Conservation (phyloP, 1,284 basidiomycete species). For the Termitomyces sp. region DNA sequence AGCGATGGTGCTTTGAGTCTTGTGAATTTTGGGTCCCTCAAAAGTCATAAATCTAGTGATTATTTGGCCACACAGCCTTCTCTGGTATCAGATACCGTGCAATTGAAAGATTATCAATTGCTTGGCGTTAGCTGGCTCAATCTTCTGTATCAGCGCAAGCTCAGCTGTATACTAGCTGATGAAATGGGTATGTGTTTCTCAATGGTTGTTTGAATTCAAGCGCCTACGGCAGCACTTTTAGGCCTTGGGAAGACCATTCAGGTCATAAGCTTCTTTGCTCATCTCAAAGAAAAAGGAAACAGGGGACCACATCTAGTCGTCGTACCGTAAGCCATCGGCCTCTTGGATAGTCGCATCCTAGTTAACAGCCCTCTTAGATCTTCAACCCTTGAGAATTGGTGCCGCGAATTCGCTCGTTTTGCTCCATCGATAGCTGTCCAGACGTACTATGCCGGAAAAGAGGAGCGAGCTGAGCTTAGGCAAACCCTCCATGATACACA, state of each 20-base stretch:
- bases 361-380: slow-evolving; percentile 48
- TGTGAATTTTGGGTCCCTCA: slow-evolving; percentile 40
- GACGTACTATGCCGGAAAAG: slow-evolving; percentile 92
- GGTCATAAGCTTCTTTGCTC: slow-evolving; percentile 94
- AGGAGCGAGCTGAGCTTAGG: slow-evolving; percentile 77
- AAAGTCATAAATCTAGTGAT: slow-evolving; percentile 47
- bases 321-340: slow-evolving; percentile 72
- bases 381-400: slow-evolving; percentile 98
- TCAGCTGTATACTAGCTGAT: slow-evolving; percentile 95
- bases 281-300: slow-evolving; percentile 75
- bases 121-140: slow-evolving; percentile 98
- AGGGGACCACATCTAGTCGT: slow-evolving; percentile 90
- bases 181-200: slow-evolving; percentile 78
- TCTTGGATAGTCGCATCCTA: slow-evolving; percentile 19
- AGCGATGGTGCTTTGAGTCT: slow-evolving; percentile 64
- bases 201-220: background rate
- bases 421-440: slow-evolving; percentile 83
- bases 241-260: slow-evolving; percentile 98
- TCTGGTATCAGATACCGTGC: slow-evolving; percentile 63
- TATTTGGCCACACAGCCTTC: slow-evolving; percentile 77
- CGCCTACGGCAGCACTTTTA: slow-evolving; percentile 27
- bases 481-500: slow-evolving; percentile 64
- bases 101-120: slow-evolving; percentile 94
- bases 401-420: slow-evolving; percentile 91
- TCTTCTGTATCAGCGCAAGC: slow-evolving; percentile 74